These are phyloP conservation scores for Rhodotorula babjevae DNA, from an alignment of 768 basidiomycete species.

Conservation along the genomic window DNA sequence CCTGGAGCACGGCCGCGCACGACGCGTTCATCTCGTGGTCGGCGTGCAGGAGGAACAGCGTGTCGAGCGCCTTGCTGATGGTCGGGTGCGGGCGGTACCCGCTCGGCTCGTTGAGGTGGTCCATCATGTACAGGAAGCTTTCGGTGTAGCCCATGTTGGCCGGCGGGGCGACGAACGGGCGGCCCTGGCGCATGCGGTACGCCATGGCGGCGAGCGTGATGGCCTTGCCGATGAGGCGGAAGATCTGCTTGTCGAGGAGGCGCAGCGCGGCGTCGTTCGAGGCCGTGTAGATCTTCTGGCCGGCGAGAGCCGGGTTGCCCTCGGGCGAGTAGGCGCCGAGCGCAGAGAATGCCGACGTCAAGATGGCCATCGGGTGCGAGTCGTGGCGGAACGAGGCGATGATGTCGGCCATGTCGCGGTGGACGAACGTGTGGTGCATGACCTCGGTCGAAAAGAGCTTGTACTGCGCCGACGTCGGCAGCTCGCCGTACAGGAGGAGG, in stretches of 20 bases:
- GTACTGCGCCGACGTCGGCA: conserved; percentile 56
- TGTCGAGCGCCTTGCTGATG: conserved; percentile 78
- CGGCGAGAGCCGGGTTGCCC: conserved; percentile 78
- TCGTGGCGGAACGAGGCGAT: conserved; percentile 68
- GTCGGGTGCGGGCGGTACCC: conserved; percentile 76
- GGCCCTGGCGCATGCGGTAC: conserved; percentile 83
- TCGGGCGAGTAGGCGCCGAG: conserved; percentile 54
- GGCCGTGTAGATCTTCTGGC: conserved; percentile 49
- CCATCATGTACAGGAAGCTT: conserved; percentile 82
- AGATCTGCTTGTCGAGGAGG: conserved; percentile 88
- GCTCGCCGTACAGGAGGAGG: conserved; percentile 75
- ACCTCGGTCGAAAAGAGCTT: conserved; percentile 67
- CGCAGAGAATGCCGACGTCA: conserved; percentile 80
- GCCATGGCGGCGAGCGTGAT: conserved; percentile 92
- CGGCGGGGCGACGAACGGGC: conserved; percentile 79
- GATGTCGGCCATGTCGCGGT: conserved; percentile 32
- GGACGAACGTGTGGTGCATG: conserved; percentile 59
- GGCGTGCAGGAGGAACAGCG: conserved; percentile 65
- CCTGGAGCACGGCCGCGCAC: conserved; percentile 78
- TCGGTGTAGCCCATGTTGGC: conserved; percentile 51
- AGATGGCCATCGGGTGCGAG: conserved; percentile 86
- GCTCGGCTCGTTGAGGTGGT: conserved; percentile 24
- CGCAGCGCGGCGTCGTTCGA: conserved; percentile 50
- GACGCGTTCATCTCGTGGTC: conserved; percentile 67
- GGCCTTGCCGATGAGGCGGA: conserved; percentile 61